Evolutionary conservation across 345 rosid genomes (phyloP), one percentile per base, ranked within the genome.

Genomic region (Salix caprea): DNA sequence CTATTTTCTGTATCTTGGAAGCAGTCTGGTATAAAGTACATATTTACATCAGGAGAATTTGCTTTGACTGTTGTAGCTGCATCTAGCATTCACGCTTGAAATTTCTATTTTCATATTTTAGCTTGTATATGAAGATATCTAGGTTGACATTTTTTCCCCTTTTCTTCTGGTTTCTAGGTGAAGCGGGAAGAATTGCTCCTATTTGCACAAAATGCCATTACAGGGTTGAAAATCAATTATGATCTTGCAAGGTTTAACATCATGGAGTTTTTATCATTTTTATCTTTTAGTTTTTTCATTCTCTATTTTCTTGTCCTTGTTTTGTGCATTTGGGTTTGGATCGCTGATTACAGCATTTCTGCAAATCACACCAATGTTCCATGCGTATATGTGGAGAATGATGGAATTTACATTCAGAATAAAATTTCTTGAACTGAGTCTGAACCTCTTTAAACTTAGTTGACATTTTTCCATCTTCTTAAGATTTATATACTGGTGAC

Each of bases 131-230:
- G 71, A 77, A 67, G 76, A 71, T 79, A 80, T 46, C 37, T 30
- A 37, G 40, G 82, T 74, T 79, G 69, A 72, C 26, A 75, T 11
- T 56, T 65, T 12, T 30, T 19, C 50, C 50, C 78, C 24, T 36
- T 62, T 61, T 26, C 21, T 52, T 18, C 42, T 64, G 50, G 30
- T 84, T 69, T 80, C 15, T 73, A 96, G 99, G 99, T 91, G 80
- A 95, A 95, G 88, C 89, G 91, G 56, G 99, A 95, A 84, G 99
- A 95, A 82, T 81, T 95, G 81, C 99, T 95, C 84, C 99, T 93
- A 73, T 95, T 95, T 86, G 97, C 92, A 24, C 97, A 88, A 87
- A 74, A 84, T 72, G 96, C 99, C 68, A 84, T 95, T 79, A 80
- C 96, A 16, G 98, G 99, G 74, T 85, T 95, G 84, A 95, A 95